Conservation (phyloP, 257 asterid species). For the Jasminum sambac region DNA sequence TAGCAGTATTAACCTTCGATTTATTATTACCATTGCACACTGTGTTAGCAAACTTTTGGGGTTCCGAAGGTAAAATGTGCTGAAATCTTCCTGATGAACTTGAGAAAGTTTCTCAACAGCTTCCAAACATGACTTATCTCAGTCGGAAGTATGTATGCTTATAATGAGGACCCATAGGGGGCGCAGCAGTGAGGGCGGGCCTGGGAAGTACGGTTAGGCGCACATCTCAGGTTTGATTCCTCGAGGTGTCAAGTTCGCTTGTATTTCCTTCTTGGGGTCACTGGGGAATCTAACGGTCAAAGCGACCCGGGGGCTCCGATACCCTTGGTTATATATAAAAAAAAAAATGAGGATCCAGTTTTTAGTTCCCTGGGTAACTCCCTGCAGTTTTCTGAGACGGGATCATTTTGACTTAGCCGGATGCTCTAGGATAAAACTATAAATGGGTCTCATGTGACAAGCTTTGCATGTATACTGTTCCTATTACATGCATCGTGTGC, state of each 20-base stretch:
- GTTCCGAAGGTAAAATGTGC: not conserved
- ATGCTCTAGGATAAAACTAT: constrained; percentile 3
- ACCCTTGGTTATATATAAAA: too few relatives aligned
- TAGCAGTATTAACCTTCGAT: not conserved
- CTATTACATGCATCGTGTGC: constrained; percentile 16
- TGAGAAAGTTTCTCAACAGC: not conserved
- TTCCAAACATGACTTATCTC: not conserved
- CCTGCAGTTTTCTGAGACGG: too few relatives aligned
- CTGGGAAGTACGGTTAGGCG: too few relatives aligned
- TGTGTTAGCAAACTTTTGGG: not conserved
- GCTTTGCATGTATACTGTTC: constrained; percentile 7
- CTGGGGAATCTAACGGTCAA: too few relatives aligned
- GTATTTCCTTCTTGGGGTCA: too few relatives aligned
- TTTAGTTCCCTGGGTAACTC: not conserved
- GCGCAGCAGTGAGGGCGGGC: too few relatives aligned
- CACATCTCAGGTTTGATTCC: too few relatives aligned
- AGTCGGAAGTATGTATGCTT: not conserved
- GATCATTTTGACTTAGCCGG: not conserved
- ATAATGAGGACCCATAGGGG: not conserved
- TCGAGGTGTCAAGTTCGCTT: too few relatives aligned
- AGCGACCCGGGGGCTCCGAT: too few relatives aligned
- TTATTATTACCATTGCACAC: not conserved
- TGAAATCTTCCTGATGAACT: not conserved
- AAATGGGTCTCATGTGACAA: constrained; percentile 9
- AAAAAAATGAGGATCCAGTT: not conserved